Evolutionary conservation across 768 basidiomycete genomes (phyloP).

Genomic region (Leccinum arenicola): DNA sequence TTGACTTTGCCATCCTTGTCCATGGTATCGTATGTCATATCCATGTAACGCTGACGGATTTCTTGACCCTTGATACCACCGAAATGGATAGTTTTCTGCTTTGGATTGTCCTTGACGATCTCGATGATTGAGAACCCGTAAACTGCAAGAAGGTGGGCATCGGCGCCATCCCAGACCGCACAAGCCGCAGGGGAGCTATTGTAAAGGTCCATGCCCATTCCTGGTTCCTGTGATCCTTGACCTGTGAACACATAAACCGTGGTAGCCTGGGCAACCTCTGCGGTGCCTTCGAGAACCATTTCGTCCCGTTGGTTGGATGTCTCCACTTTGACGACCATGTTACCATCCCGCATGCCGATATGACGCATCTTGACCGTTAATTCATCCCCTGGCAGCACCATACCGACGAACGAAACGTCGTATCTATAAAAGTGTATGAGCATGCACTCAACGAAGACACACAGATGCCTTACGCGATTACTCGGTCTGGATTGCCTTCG

Average conservation of each 20-base stretch:
- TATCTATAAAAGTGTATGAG: slow-evolving; percentile 50
- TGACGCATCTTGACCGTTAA: slow-evolving; percentile 86
- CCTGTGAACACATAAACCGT: slow-evolving; percentile 98
- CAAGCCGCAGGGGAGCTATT: slow-evolving; percentile 88
- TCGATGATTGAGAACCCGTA: slow-evolving; percentile 99
- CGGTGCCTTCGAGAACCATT: slow-evolving; percentile 89
- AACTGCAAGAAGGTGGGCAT: slow-evolving; percentile 87
- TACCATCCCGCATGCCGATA: slow-evolving; percentile 87
- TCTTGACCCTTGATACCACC: slow-evolving; percentile 99
- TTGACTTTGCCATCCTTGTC: slow-evolving; percentile 96
- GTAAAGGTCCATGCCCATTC: slow-evolving; percentile 99
- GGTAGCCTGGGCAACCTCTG: slow-evolving; percentile 88
- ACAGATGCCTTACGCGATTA: slow-evolving; percentile 63
- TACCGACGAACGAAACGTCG: slow-evolving; percentile 93
- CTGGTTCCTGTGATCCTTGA: slow-evolving; percentile 95
- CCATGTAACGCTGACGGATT: slow-evolving; percentile 99
- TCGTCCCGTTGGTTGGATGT: slow-evolving; percentile 83
- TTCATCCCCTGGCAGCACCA: slow-evolving; percentile 91
- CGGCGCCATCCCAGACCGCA: slow-evolving; percentile 96
- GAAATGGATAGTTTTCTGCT: slow-evolving; percentile 97
- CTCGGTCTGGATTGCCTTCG: slow-evolving; percentile 88
- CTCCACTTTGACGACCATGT: slow-evolving; percentile 87
- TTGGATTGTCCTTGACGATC: slow-evolving; percentile 98
- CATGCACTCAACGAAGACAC: not conserved
- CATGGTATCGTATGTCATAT: slow-evolving; percentile 96